Percentiles rank a stretch among this genome's conserved stretches.
These are phyloP conservation scores for Hondaea fermentalgiana DNA, from an alignment of 108 stramenopile species.

Conservation along the genomic window DNA sequence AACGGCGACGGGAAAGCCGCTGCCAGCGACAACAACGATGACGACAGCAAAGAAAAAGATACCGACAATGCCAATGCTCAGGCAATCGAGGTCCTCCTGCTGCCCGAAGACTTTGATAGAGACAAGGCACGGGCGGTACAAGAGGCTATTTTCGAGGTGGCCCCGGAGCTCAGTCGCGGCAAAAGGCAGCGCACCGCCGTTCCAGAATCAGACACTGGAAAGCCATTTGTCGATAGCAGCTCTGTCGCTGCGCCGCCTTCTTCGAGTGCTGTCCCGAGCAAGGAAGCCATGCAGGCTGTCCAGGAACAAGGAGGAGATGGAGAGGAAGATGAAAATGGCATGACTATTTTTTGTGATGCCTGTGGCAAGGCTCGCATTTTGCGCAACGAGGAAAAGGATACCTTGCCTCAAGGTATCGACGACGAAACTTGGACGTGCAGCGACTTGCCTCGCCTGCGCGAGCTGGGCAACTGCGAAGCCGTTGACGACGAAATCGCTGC, in stretches of 20 bases:
- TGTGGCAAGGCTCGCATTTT: conserved; percentile 4
- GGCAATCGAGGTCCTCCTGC: too few relatives aligned
- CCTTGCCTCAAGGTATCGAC: neutral
- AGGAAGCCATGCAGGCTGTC: neutral
- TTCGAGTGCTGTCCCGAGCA: neutral
- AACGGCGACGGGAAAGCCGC: too few relatives aligned
- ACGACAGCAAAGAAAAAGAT: too few relatives aligned
- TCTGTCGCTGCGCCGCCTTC: neutral
- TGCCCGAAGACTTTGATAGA: neutral
- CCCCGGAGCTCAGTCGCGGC: neutral
- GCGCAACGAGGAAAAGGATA: neutral
- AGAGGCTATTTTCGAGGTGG: neutral
- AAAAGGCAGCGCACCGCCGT: neutral
- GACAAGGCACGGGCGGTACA: neutral
- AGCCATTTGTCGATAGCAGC: too few relatives aligned
- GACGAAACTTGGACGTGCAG: neutral
- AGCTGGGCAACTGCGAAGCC: neutral
- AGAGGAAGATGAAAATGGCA: neutral
- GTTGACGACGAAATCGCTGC: neutral
- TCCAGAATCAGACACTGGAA: too few relatives aligned
- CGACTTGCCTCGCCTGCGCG: neutral
- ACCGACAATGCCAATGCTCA: too few relatives aligned
- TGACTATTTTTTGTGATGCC: neutral
- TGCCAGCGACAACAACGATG: too few relatives aligned
- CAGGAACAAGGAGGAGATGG: neutral